These are phyloP conservation scores for Penicillium sp. DNA, from an alignment of 2,329 filamentous ascomycete species.

Conservation along the genomic window DNA sequence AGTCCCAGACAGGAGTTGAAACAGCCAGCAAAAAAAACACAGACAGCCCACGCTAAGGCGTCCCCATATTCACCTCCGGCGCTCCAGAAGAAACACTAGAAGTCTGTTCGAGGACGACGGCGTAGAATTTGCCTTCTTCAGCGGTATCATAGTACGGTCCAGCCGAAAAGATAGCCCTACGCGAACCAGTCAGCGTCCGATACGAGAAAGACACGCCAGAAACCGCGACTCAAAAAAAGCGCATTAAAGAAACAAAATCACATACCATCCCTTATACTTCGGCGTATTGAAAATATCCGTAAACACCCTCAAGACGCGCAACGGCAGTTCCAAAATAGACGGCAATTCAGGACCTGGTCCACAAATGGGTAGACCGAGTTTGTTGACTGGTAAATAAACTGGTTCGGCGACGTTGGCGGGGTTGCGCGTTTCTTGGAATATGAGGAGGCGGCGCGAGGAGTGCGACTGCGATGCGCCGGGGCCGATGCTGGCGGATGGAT, in stretches of 20 bases:
- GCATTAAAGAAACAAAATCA: neutral
- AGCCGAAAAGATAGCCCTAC: slow-evolving; percentile 36
- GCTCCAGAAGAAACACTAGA: slow-evolving; percentile 2
- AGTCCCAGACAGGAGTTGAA: neutral
- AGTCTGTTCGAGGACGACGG: slow-evolving; percentile 37
- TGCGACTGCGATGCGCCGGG: neutral
- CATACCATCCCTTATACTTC: slow-evolving; percentile 41
- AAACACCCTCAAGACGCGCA: slow-evolving; percentile 37
- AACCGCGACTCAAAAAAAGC: neutral
- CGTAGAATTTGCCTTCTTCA: slow-evolving; percentile 40
- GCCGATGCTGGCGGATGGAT: slow-evolving; percentile 4
- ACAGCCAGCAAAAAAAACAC: neutral
- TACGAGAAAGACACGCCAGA: no score
- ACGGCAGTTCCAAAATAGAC: slow-evolving; percentile 36
- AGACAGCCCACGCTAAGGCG: slow-evolving; percentile 1
- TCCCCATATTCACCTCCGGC: slow-evolving; percentile 6
- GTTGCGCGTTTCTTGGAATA: slow-evolving; percentile 41
- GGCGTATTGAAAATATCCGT: slow-evolving; percentile 42
- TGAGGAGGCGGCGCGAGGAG: slow-evolving; percentile 32
- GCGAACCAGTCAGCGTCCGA: neutral
- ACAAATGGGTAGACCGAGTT: slow-evolving; percentile 38
- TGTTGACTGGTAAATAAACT: slow-evolving; percentile 38
- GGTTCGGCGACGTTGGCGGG: slow-evolving; percentile 29
- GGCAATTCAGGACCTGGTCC: slow-evolving; percentile 34
- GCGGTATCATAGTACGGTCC: slow-evolving; percentile 39